These are phyloP conservation scores for Dioscorea dumetorum DNA, from an alignment of 106 monocot genomes.

Conservation along the genomic window DNA sequence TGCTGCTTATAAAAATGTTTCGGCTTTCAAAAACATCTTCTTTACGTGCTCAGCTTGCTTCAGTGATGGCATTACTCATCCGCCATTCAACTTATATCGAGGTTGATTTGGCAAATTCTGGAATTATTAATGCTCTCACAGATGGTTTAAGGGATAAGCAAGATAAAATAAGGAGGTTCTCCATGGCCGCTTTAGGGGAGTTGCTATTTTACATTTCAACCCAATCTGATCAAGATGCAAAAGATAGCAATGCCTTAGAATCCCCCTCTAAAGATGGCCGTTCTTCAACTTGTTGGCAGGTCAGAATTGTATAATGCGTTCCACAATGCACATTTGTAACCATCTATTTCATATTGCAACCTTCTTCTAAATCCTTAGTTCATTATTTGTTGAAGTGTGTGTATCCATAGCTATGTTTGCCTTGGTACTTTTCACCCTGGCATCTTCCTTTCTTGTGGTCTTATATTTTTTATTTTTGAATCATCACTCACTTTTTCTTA, in stretches of 20 bases:
- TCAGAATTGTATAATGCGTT: slow-evolving; percentile 18
- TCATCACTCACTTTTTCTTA: no score
- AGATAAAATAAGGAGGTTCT: slow-evolving; percentile 88
- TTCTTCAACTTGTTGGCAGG: slow-evolving; percentile 72
- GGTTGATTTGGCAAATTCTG: slow-evolving; percentile 65
- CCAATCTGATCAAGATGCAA: slow-evolving; percentile 36
- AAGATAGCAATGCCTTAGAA: slow-evolving; percentile 37
- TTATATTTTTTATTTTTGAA: no score
- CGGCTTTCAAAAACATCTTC: slow-evolving; percentile 57
- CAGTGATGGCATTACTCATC: slow-evolving; percentile 72
- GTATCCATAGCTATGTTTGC: no score
- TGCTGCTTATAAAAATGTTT: slow-evolving; percentile 81
- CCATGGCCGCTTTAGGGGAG: slow-evolving; percentile 94
- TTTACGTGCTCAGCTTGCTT: slow-evolving; percentile 65
- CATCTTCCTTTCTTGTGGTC: no score
- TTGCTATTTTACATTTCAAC: slow-evolving; percentile 95
- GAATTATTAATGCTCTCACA: slow-evolving; percentile 63
- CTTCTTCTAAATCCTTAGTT: no score
- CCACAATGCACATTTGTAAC: no score
- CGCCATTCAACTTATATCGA: slow-evolving; percentile 85
- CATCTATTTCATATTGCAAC: no score
- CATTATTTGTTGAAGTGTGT: no score
- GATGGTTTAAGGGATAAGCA: slow-evolving; percentile 90
- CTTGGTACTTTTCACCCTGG: no score
- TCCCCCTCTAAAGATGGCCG: slow-evolving; percentile 79